Base-by-base conservation (phyloP, 192 early-diverging fungal genomes). In the Coemansia sp. region DNA sequence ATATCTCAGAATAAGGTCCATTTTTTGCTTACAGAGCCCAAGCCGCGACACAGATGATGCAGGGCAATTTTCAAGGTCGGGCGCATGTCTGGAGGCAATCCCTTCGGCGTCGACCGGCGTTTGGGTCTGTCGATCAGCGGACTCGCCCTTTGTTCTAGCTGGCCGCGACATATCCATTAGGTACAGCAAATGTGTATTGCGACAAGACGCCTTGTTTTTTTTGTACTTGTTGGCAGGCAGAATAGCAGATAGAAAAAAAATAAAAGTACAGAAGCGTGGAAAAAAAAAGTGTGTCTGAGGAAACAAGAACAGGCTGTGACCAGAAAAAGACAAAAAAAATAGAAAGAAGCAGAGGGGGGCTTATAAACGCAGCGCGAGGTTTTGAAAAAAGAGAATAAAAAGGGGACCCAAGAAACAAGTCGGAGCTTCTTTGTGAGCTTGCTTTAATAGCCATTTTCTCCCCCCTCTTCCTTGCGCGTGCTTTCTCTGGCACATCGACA, bases 1-100 rank as follows among this genome's bases (percentile, higher is more conserved):
- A 56, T 75, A 75, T 25, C 67, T 52, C 42, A 64, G 28, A 30
- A 81, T 69, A 45, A 63, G 78, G 20, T 63, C 69, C 54, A 69
- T 63, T 64, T 81, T 81, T 18, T 48, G 52, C 11, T 68, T 48
- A n/a, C 69, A 59, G 28, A 74, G 63, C 32, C 52, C 56, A 29
- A 48, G 22, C 20, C 38, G 34, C 42, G 59, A 48, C 28, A 48
- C 40, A 22, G 59, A 22, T 48, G 49, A 52, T 48, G 59, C 59
- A 60, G 38, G 59, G 38, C 18, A 48, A 48, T 60, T 40, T 18
- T 20, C 59, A n/a, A 11, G 29, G 32, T 20, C 59, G 29, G 59
- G 16, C 12, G 22, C 18, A 48, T 48, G 59, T 12, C 25, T 33
- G 8, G 56, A 34, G 56, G 18, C 59, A 60, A 59, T 59, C 56